Evolutionary conservation across 176 grass and related monocot species (phyloP).

Genomic region (Lolium perenne): DNA sequence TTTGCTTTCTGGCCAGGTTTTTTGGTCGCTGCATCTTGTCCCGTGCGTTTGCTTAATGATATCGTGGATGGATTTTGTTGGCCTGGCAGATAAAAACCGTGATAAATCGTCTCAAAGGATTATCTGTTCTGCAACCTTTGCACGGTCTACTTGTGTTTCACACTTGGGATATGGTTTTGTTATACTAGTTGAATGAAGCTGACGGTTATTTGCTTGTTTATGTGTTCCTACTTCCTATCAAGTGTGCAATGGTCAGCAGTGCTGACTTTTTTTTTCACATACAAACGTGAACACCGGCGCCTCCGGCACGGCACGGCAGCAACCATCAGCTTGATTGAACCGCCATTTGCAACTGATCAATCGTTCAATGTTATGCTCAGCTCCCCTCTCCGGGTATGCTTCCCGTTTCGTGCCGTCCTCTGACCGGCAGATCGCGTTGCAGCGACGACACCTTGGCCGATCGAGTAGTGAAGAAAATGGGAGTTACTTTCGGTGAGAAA

Average conservation of each 20-base stretch:
- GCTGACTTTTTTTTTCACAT: background rate
- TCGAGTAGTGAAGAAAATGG: background rate
- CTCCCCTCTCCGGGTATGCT: background rate
- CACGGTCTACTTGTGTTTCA: background rate
- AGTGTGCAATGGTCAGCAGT: background rate
- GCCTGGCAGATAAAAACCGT: conserved; percentile 10
- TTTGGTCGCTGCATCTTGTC: background rate
- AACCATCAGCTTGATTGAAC: background rate
- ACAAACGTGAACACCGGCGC: background rate
- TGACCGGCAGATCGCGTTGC: background rate
- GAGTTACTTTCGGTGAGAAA: background rate
- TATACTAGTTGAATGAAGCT: background rate
- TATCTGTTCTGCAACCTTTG: background rate
- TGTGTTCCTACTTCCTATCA: background rate
- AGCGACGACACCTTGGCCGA: background rate
- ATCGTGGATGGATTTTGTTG: background rate
- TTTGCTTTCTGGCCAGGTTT: background rate
- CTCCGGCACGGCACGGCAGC: background rate
- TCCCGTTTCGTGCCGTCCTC: background rate
- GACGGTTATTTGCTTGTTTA: too few species aligned
- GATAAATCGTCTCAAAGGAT: too few species aligned
- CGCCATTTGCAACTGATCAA: background rate
- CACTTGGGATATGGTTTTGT: background rate
- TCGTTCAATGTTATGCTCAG: background rate
- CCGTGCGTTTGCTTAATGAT: background rate